Conservation (phyloP, 768 basidiomycete genomes). For the Tylopilus sp. region DNA sequence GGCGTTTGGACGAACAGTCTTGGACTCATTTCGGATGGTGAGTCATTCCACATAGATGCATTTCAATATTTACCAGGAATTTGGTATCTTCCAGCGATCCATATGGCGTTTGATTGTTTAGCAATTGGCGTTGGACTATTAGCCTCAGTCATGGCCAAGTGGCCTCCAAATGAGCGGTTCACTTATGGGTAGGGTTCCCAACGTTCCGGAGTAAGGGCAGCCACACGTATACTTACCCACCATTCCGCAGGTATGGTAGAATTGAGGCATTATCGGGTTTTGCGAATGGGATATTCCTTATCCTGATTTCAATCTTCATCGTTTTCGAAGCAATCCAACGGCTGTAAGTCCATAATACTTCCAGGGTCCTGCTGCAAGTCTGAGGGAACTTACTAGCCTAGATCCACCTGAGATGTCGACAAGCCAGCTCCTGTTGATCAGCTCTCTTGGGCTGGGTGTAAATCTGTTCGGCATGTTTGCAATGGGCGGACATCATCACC, state of each 20-base stretch:
- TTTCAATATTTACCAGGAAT: constrained; percentile 2
- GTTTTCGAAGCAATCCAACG: constrained; percentile 97
- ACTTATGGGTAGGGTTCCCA: constrained; percentile 77
- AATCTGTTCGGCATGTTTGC: constrained; percentile 99
- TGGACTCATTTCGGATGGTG: constrained; percentile 95
- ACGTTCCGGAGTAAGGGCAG: background rate
- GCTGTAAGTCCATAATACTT: constrained; percentile 51
- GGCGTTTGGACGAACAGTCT: constrained; percentile 97
- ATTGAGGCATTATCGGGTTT: constrained; percentile 98
- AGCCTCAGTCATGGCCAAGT: constrained; percentile 96
- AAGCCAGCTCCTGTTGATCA: constrained; percentile 85
- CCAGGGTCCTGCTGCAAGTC: background rate
- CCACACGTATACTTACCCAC: background rate
- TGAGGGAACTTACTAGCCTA: constrained; percentile 43
- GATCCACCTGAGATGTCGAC: constrained; percentile 99
- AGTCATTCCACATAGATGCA: constrained; percentile 18
- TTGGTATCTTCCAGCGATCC: constrained; percentile 67
- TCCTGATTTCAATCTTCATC: constrained; percentile 95
- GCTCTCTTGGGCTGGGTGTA: constrained; percentile 83
- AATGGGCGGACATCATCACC: constrained; percentile 90
- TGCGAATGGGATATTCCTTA: constrained; percentile 92
- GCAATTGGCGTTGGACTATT: constrained; percentile 94
- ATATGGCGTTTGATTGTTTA: constrained; percentile 99
- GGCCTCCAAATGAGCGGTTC: constrained; percentile 92
- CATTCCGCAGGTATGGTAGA: constrained; percentile 69